Base-by-base conservation (phyloP, 2,329 filamentous ascomycete genomes). In the Botryotinia narcissicola region DNA sequence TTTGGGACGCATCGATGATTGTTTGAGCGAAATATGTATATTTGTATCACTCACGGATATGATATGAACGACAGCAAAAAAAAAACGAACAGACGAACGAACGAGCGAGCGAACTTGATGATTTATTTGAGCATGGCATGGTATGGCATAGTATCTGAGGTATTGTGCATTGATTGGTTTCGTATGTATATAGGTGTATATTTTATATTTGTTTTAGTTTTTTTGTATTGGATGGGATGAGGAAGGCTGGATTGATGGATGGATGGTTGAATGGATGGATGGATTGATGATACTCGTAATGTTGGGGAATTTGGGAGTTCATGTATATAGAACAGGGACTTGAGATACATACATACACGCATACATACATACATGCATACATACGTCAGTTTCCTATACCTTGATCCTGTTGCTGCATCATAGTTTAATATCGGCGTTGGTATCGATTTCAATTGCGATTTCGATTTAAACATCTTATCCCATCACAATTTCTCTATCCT, bases 341-440 rank as follows among this genome's bases (percentile, higher is more conserved):
- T 25, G 12, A 51, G 48, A 29, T 54, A 54, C 5, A 54, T 54
- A 16, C 12, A 29, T 54, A 16, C 12, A 44, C 12, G 12, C 40
- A 42, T 7, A 7, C 42, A 20, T 44, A 20, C 18, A 40, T 12
- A 2, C 37, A 40, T 8, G 40, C 14, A 44, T 44, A 44, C 16
- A 44, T 22, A 46, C 18, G 14, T 8, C 6, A 29, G 3, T 29
- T 54, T 54, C 5, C 14, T 29, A 54, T 54, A 7, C 3, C 25
- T 29, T 54, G 6, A 3, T 29, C 25, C 51, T 16, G n/a, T 54
- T 54, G 16, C 14, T 0, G 12, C 16, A 7, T 54, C 48, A 42
- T 1, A 2, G 29, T 14, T 51, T 4, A 10, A 10, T 51, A 12
- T n/a, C 22, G 10, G 10, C 25, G 0, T 48, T 5, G 9, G 1